Percentiles rank a stretch among this genome's conserved stretches.
Evolutionary conservation across 1,139 yeast genomes (phyloP).

Genomic region (Candida sp.): DNA sequence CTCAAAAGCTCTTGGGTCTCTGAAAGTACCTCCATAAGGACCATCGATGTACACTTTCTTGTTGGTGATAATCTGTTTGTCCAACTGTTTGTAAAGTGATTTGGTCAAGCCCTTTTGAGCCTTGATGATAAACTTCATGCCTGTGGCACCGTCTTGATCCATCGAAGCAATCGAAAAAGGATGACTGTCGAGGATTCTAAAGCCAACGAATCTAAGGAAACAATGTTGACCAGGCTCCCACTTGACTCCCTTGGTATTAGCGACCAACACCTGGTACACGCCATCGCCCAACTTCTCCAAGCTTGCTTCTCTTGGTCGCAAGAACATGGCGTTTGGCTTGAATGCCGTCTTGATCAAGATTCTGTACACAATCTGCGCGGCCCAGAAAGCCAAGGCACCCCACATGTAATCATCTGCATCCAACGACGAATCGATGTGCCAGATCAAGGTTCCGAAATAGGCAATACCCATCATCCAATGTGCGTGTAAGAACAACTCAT

Average conservation of each 20-base stretch:
- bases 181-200: conserved; percentile 57
- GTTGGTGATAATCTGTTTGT: conserved; percentile 22
- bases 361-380: conserved; percentile 54
- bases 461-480: conserved; percentile 67
- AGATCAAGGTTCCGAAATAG: conserved; percentile 53
- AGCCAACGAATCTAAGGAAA: conserved; percentile 52
- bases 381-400: conserved; percentile 63
- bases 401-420: conserved; percentile 53
- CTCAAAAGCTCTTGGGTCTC: conserved; percentile 56
- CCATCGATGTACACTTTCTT: conserved; percentile 57
- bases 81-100: conserved; percentile 29
- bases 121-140: conserved; percentile 52
- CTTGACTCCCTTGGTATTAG: conserved; percentile 36
- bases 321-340: conserved; percentile 45
- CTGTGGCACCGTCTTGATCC: conserved; percentile 20
- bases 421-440: conserved; percentile 49
- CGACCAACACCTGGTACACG: conserved; percentile 46
- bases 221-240: conserved; percentile 72
- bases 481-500: conserved; percentile 57
- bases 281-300: conserved; percentile 32
- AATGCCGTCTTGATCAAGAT: conserved; percentile 54
- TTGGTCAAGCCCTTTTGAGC: conserved; percentile 58
- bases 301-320: conserved; percentile 50
- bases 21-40: conserved; percentile 63
- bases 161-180: conserved; percentile 62